Evolutionary conservation across 805 yeast genomes (phyloP).

Genomic region (Barnettozyma pratensis): DNA sequence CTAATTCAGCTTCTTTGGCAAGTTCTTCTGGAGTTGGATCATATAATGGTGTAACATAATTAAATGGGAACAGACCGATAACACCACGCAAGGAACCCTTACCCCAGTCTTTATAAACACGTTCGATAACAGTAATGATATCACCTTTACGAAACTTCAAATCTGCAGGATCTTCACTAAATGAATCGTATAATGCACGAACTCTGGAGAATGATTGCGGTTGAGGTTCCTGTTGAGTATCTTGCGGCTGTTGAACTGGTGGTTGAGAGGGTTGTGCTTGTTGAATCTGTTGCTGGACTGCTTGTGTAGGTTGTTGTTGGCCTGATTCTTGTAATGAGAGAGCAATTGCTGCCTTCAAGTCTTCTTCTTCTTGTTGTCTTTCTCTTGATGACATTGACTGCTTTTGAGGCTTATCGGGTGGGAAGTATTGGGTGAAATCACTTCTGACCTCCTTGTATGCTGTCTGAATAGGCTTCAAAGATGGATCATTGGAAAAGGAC

Average conservation of each 20-base stretch:
- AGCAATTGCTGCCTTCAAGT: slow-evolving; percentile 68
- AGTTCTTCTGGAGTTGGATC: slow-evolving; percentile 62
- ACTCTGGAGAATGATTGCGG: slow-evolving; percentile 50
- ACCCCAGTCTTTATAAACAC: slow-evolving; percentile 94
- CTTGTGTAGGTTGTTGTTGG: slow-evolving; percentile 16
- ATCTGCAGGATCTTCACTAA: slow-evolving; percentile 79
- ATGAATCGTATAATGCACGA: slow-evolving; percentile 77
- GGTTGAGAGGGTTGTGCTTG: slow-evolving; percentile 5
- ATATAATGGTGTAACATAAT: slow-evolving; percentile 78
- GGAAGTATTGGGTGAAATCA: slow-evolving; percentile 34
- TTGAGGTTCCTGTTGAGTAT: slow-evolving; percentile 16
- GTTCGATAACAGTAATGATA: slow-evolving; percentile 78
- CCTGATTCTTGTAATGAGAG: slow-evolving; percentile 45
- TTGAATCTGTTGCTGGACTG: slow-evolving; percentile 11
- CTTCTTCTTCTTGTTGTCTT: slow-evolving; percentile 65
- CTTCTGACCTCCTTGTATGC: slow-evolving; percentile 46
- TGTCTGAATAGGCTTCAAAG: slow-evolving; percentile 63
- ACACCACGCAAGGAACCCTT: slow-evolving; percentile 78
- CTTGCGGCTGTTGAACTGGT: slow-evolving; percentile 7
- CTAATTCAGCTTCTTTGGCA: slow-evolving; percentile 42
- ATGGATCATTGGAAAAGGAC: slow-evolving; percentile 69
- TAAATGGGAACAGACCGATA: slow-evolving; percentile 86
- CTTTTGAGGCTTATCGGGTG: slow-evolving; percentile 59
- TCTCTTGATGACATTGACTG: slow-evolving; percentile 41
- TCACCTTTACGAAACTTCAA: slow-evolving; percentile 85